phyloP scores from a whole-genome alignment of 805 yeast species.

The Myxozyma lipomycoides region DNA sequence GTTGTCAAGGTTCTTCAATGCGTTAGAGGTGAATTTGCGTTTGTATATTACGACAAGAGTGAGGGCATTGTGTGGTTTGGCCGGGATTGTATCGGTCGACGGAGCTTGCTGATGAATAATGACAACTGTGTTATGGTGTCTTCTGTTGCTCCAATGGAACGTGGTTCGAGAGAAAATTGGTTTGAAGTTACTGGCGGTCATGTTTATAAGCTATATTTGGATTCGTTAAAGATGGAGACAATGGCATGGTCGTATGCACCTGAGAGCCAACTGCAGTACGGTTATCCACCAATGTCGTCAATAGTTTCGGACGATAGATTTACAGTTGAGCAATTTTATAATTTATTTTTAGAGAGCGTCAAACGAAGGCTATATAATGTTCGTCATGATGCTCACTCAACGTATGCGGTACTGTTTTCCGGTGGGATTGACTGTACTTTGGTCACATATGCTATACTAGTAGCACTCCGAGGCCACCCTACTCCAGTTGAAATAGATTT shows the following conservation, averaged over 20 bases:
- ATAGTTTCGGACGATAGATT: neutral
- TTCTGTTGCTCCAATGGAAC: slow-evolving; percentile 28
- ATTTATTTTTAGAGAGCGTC: neutral
- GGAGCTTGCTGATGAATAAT: slow-evolving; percentile 53
- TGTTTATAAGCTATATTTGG: slow-evolving; percentile 38
- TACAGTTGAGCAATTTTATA: neutral
- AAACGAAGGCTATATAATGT: slow-evolving; percentile 11
- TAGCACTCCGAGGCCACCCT: slow-evolving; percentile 25
- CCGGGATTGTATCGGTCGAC: slow-evolving; percentile 75
- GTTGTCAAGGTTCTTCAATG: slow-evolving; percentile 43
- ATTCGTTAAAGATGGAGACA: neutral
- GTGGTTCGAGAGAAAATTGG: slow-evolving; percentile 7
- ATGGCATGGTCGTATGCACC: slow-evolving; percentile 3
- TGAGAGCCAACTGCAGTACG: slow-evolving; percentile 1
- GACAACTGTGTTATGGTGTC: slow-evolving; percentile 7
- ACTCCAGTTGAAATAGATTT: slow-evolving; percentile 51
- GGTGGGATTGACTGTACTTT: slow-evolving; percentile 96
- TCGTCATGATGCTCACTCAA: slow-evolving; percentile 10
- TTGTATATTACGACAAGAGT: slow-evolving; percentile 43
- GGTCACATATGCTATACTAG: slow-evolving; percentile 48
- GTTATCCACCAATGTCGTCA: slow-evolving; percentile 3
- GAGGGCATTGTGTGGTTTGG: slow-evolving; percentile 60
- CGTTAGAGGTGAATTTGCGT: slow-evolving; percentile 82
- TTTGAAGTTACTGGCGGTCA: slow-evolving; percentile 56
- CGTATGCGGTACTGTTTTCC: slow-evolving; percentile 69